Evolutionary conservation across 495 filamentous ascomycete genomes (phyloP).

Genomic region (Penicillium samsonianum): DNA sequence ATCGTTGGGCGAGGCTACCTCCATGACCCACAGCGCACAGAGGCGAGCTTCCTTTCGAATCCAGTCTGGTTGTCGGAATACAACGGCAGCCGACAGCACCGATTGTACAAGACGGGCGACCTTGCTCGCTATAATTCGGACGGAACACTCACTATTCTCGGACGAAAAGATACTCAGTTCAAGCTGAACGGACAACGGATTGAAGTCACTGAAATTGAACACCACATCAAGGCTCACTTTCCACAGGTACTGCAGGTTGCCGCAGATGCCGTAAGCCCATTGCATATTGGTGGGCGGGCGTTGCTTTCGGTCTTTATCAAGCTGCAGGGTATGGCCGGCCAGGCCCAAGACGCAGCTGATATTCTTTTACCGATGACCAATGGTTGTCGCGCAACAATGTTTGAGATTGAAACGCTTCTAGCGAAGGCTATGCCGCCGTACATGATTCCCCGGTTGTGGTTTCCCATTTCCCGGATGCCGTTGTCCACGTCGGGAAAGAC

Average conservation of each 20-base stretch:
- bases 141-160: conserved; percentile 42
- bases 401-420: neutral
- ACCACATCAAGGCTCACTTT: conserved; percentile 3
- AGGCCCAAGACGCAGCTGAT: too few species aligned
- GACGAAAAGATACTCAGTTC: conserved; percentile 34
- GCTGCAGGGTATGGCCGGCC: neutral
- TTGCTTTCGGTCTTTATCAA: neutral
- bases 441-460: neutral
- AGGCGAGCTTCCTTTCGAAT: conserved; percentile 43
- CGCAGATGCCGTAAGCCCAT: neutral
- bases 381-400: neutral
- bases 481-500: neutral
- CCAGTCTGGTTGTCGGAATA: conserved; percentile 41
- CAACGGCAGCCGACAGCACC: neutral
- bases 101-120: conserved; percentile 54
- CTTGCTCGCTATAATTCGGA: conserved; percentile 42
- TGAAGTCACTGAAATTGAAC: conserved; percentile 39
- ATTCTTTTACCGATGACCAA: neutral
- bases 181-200: conserved; percentile 40
- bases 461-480: neutral
- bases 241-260: neutral
- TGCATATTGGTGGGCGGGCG: neutral
- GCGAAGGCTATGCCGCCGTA: neutral
- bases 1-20: conserved; percentile 45
- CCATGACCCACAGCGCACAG: conserved; percentile 36